Percentiles rank a stretch among this genome's conserved stretches.
These are phyloP conservation scores for Schoenoplectus triqueter DNA, from an alignment of 202 grass and related monocot species.

Conservation along the genomic window DNA sequence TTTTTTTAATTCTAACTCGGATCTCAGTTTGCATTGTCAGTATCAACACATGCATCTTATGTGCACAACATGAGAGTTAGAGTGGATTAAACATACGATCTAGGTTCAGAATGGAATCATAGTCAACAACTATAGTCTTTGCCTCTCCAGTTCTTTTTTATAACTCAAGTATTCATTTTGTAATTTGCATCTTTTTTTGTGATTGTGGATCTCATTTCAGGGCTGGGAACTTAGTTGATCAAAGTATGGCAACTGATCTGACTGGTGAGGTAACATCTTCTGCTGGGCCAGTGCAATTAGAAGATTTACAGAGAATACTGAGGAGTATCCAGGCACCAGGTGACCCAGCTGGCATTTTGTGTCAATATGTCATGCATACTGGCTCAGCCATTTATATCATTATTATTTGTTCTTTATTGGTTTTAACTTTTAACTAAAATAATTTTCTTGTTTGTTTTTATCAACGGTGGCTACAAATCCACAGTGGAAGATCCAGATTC, in stretches of 20 bases:
- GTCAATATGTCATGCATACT: constrained; percentile 5
- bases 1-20: not conserved
- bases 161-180: not conserved
- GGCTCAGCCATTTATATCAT: not conserved
- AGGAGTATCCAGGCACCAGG: constrained; percentile 92
- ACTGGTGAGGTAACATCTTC: constrained; percentile 93
- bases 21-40: not conserved
- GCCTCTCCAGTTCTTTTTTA: not conserved
- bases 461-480: constrained; percentile 49
- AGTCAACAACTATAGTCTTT: not conserved
- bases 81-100: not conserved
- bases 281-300: constrained; percentile 76
- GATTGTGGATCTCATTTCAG: constrained; percentile 42
- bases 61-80: not conserved
- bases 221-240: constrained; percentile 98
- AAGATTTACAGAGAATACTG: constrained; percentile 95
- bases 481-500: constrained; percentile 78
- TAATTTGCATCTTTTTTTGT: not conserved
- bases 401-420: constrained; percentile 28
- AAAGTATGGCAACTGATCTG: constrained; percentile 86
- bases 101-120: not conserved
- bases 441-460: constrained; percentile 35
- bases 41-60: not conserved
- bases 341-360: constrained; percentile 24
- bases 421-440: constrained; percentile 16